These are phyloP conservation scores for Exidia glandulosa DNA, from an alignment of 768 basidiomycete genomes.

Conservation along the genomic window DNA sequence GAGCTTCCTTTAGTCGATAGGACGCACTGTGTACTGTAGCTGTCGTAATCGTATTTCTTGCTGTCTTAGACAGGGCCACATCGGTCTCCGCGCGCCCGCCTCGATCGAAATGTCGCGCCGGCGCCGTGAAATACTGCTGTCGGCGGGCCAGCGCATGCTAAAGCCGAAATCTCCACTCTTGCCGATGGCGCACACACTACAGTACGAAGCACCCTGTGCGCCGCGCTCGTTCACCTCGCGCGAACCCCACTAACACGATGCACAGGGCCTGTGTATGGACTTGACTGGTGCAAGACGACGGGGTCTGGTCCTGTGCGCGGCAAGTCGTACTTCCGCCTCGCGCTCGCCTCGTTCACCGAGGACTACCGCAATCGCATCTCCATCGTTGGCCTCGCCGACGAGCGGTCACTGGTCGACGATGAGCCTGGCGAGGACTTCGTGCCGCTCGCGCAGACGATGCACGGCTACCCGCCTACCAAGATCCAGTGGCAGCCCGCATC, in stretches of 20 bases:
- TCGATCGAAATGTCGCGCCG: too few species aligned
- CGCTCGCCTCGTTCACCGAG: constrained; percentile 75
- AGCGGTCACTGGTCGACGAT: constrained; percentile 78
- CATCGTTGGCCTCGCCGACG: constrained; percentile 69
- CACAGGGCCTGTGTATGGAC: constrained; percentile 72
- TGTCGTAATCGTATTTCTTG: too few species aligned
- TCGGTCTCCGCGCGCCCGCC: too few species aligned
- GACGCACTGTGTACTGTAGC: too few species aligned
- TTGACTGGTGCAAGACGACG: constrained; percentile 83
- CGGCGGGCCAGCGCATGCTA: too few species aligned
- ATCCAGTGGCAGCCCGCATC: constrained; percentile 86
- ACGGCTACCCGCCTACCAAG: constrained; percentile 89
- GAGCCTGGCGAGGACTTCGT: constrained; percentile 55
- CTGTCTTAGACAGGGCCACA: too few species aligned
- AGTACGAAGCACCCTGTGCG: constrained; percentile 82
- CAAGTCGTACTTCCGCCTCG: constrained; percentile 73
- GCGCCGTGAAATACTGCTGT: too few species aligned
- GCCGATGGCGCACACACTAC: constrained; percentile 60
- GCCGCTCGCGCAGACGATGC: constrained; percentile 69
- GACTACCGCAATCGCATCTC: constrained; percentile 76
- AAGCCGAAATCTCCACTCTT: too few species aligned
- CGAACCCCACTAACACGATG: constrained; percentile 2
- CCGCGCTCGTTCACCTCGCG: constrained; percentile 4
- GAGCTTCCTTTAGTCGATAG: too few species aligned
- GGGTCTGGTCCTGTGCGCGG: constrained; percentile 61